These are phyloP conservation scores for Cenchrus americanus DNA, from an alignment of 176 grass and related monocot genomes.

Conservation along the genomic window DNA sequence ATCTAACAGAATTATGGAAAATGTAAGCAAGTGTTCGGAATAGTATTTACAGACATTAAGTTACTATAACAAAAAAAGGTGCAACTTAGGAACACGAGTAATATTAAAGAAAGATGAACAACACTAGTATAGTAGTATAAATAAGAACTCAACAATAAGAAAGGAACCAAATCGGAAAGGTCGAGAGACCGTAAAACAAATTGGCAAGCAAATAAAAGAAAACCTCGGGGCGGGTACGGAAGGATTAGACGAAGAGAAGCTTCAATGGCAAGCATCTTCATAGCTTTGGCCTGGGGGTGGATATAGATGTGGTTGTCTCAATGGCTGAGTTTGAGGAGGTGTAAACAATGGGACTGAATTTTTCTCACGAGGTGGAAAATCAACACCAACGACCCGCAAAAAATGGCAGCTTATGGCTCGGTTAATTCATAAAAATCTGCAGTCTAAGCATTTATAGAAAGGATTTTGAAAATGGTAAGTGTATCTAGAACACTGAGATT, in stretches of 20 bases:
- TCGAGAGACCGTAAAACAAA: background rate
- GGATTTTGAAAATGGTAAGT: background rate
- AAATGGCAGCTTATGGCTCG: constrained; percentile 28
- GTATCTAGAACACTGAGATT: constrained; percentile 12
- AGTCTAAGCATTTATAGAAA: constrained; percentile 11
- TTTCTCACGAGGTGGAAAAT: constrained; percentile 90
- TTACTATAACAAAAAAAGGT: constrained; percentile 7
- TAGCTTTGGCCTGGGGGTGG: constrained; percentile 58
- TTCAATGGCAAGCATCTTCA: constrained; percentile 77
- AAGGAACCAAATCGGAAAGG: constrained; percentile 29
- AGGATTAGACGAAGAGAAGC: constrained; percentile 75
- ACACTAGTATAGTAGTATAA: constrained; percentile 25
- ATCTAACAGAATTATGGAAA: background rate
- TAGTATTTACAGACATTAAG: background rate
- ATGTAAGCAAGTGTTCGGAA: constrained; percentile 8
- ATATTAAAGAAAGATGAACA: constrained; percentile 11
- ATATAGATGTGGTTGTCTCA: constrained; percentile 66
- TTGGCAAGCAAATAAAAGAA: constrained; percentile 13
- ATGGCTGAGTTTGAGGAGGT: constrained; percentile 84
- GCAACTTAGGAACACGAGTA: constrained; percentile 11
- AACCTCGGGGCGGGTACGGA: constrained; percentile 66
- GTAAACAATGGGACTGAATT: constrained; percentile 80
- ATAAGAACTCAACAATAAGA: constrained; percentile 19
- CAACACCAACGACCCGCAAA: constrained; percentile 80
- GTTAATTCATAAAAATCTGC: constrained; percentile 9